Conservation (phyloP, 140 eudicot species). For the Flaveria floridana region DNA sequence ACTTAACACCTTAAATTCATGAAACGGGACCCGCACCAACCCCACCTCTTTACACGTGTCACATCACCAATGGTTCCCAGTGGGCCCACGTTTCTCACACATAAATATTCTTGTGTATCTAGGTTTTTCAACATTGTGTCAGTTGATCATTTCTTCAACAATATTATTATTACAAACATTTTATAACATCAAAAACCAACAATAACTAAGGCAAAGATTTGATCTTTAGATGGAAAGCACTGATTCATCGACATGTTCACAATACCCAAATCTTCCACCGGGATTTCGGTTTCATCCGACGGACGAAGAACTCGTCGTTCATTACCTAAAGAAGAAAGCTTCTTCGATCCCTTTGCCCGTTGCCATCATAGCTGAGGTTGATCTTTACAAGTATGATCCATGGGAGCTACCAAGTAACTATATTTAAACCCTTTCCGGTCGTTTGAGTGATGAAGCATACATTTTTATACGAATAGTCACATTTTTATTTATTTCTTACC, state of each 20-base stretch:
- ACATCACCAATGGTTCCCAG: slow-evolving; percentile 22
- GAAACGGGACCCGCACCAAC: slow-evolving; percentile 41
- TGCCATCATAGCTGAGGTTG: slow-evolving; percentile 61
- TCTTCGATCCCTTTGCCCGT: slow-evolving; percentile 53
- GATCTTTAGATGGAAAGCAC: slow-evolving; percentile 55
- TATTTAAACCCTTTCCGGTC: not conserved
- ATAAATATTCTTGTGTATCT: slow-evolving; percentile 31
- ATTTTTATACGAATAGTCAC: not conserved
- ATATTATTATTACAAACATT: slow-evolving; percentile 2
- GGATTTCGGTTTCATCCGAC: slow-evolving; percentile 75
- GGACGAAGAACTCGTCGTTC: slow-evolving; percentile 63
- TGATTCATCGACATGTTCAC: slow-evolving; percentile 47
- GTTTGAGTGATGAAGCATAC: not conserved
- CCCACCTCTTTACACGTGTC: slow-evolving; percentile 36
- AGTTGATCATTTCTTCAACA: slow-evolving; percentile 24
- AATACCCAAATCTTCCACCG: slow-evolving; percentile 55
- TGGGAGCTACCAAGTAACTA: slow-evolving; percentile 66
- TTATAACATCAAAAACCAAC: slow-evolving; percentile 17
- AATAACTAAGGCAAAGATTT: not conserved
- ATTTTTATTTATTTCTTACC: not conserved
- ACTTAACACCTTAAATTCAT: slow-evolving; percentile 43
- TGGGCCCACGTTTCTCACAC: slow-evolving; percentile 41
- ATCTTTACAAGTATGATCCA: slow-evolving; percentile 70
- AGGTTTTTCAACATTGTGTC: slow-evolving; percentile 25
- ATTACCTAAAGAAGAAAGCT: slow-evolving; percentile 49